Base-by-base conservation (phyloP, 345 rosid genomes). In the Pseudoturritis turrita region DNA sequence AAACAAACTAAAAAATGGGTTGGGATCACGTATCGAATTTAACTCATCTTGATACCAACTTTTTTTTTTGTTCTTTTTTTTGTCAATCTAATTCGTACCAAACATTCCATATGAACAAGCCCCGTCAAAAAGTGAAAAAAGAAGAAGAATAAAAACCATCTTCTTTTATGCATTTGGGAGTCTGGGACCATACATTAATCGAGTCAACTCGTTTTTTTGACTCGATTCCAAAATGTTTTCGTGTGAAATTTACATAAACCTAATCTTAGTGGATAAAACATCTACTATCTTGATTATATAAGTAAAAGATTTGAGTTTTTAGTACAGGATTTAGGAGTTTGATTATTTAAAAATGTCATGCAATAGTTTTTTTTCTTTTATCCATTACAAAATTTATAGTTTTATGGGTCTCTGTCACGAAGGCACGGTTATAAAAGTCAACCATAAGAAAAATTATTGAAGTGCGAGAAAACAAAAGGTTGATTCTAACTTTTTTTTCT, bases 381-480 rank as follows among this genome's bases (percentile, higher is more conserved):
- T 29, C 26, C 58, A 45, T 10, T 6, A 22, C 52, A 40, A 23
- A n/a, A 5, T 2, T 54, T 54, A 0, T 39, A 28, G 52, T 28
- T 52, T 51, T 36, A 54, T 65, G 59, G 47, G 60, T 58, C 78
- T 74, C 46, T 49, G 6, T 74, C 68, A 49, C 8, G 44, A 58
- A 73, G 52, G 45, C 37, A 58, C 59, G 40, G 10, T 49, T 66
- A 13, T 17, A 39, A 33, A 74, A 68, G 73, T 75, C 78, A 75
- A 60, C 73, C 61, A 49, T 49, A 44, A 66, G 62, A 51, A 58
- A n/a, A 29, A 50, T 40, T 58, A 49, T 22, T 22, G 5, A 66
- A 41, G 35, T 60, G 73, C 63, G 22, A 43, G 41, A 31, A 59
- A 31, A 50, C 47, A 66, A 74, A 74, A 74, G 40, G 31, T 67